Conservation (phyloP, 2,329 filamentous ascomycete genomes). For the Aspergillus felis region DNA sequence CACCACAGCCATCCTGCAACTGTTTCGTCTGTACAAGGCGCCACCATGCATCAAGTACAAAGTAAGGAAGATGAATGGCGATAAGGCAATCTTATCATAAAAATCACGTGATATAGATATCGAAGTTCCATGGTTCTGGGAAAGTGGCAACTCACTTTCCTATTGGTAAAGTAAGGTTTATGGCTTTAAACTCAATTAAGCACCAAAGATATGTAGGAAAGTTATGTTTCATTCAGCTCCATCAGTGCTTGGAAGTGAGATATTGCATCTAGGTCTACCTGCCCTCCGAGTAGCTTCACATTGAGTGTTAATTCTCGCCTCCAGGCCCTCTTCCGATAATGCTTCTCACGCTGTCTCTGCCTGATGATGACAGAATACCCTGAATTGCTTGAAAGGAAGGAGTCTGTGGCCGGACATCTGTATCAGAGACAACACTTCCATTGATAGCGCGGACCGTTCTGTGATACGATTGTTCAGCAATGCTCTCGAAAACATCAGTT, state of each 20-base stretch:
- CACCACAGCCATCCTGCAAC: conserved; percentile 14
- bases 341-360: background rate
- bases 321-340: background rate
- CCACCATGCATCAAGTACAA: conserved; percentile 1
- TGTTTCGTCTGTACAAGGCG: background rate
- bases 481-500: conserved; percentile 22
- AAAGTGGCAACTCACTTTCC: background rate
- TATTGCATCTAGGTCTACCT: background rate
- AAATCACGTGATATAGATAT: conserved; percentile 17
- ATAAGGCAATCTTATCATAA: conserved; percentile 10
- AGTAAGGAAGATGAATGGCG: background rate
- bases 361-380: background rate
- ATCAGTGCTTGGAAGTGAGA: background rate
- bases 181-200: background rate
- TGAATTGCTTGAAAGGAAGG: background rate
- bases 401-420: background rate
- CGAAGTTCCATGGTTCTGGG: background rate
- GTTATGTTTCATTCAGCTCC: background rate
- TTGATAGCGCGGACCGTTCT: conserved; percentile 24
- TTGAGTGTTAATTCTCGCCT: background rate
- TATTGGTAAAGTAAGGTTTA: background rate
- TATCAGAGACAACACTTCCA: conserved; percentile 22
- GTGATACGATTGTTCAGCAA: conserved; percentile 17
- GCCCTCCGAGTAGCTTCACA: background rate
- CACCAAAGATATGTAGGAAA: background rate